These are phyloP conservation scores for Monosporascus cannonballus DNA, from an alignment of 2,329 filamentous ascomycete genomes.

Conservation along the genomic window DNA sequence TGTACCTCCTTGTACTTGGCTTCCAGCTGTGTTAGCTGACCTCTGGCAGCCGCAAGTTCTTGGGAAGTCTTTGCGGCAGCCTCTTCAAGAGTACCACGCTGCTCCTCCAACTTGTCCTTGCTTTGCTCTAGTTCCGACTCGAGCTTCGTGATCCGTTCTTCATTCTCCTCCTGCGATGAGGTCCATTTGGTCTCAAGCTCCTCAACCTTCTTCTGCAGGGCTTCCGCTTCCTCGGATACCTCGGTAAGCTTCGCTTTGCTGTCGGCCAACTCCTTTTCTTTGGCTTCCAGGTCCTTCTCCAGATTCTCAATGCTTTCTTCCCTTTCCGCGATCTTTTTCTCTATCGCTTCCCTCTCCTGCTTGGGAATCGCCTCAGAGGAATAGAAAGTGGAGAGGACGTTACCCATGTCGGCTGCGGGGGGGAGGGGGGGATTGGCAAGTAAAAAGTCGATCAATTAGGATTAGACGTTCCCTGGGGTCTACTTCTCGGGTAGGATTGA, in stretches of 20 bases:
- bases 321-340: slow-evolving; percentile 33
- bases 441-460: background rate
- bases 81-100: slow-evolving; percentile 12
- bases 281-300: slow-evolving; percentile 29
- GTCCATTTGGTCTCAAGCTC: slow-evolving; percentile 27
- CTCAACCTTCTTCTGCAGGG: slow-evolving; percentile 32
- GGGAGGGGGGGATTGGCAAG: background rate
- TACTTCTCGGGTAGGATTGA: no score
- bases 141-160: slow-evolving; percentile 28
- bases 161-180: slow-evolving; percentile 24
- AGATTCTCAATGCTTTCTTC: slow-evolving; percentile 30
- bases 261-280: slow-evolving; percentile 30
- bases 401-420: slow-evolving; percentile 27
- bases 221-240: slow-evolving; percentile 29
- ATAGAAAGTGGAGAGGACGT: slow-evolving; percentile 34
- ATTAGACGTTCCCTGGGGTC: no score
- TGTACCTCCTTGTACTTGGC: slow-evolving; percentile 16
- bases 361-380: slow-evolving; percentile 29
- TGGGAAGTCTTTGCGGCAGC: slow-evolving; percentile 8
- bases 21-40: slow-evolving; percentile 16
- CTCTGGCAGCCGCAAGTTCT: slow-evolving; percentile 17
- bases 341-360: slow-evolving; percentile 25
- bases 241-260: background rate
- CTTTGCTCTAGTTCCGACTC: slow-evolving; percentile 28
- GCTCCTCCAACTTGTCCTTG: slow-evolving; percentile 20